Conservation (phyloP, 225 moss, liverwort and hornwort genomes). For the Lunularia cruciata region DNA sequence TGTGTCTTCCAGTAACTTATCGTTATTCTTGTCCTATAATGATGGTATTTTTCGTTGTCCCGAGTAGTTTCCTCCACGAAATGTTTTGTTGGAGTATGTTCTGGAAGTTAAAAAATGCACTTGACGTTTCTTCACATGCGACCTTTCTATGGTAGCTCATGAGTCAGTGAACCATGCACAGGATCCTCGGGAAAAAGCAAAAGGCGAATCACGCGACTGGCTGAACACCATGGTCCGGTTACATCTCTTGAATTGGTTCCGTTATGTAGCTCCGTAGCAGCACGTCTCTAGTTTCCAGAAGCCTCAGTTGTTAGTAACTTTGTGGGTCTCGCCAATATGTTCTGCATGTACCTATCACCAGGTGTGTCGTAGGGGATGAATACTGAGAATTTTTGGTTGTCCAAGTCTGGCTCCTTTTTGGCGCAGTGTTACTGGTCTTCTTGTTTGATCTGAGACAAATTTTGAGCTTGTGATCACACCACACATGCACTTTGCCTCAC, state of each 20-base stretch:
- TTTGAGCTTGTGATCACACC: too few relatives aligned
- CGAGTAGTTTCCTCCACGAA: too few relatives aligned
- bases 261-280: neutral
- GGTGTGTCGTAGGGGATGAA: neutral
- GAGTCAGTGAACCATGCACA: conserved; percentile 30
- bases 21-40: too few relatives aligned
- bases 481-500: too few relatives aligned
- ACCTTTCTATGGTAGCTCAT: neutral
- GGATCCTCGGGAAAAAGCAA: conserved; percentile 96
- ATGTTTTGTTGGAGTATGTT: too few relatives aligned
- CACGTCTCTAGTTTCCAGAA: neutral
- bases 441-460: too few relatives aligned
- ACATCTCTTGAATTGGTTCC: neutral
- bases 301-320: neutral
- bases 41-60: neutral
- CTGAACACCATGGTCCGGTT: conserved; percentile 73
- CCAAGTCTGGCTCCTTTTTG: neutral
- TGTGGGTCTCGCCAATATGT: neutral
- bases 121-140: neutral
- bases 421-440: too few relatives aligned
- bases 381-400: neutral
- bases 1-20: neutral
- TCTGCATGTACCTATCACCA: neutral
- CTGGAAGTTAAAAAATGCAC: too few relatives aligned
- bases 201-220: conserved; percentile 94